Evolutionary conservation across 176 grass and related monocot species (phyloP).

Genomic region (Pontederia crassipes): DNA sequence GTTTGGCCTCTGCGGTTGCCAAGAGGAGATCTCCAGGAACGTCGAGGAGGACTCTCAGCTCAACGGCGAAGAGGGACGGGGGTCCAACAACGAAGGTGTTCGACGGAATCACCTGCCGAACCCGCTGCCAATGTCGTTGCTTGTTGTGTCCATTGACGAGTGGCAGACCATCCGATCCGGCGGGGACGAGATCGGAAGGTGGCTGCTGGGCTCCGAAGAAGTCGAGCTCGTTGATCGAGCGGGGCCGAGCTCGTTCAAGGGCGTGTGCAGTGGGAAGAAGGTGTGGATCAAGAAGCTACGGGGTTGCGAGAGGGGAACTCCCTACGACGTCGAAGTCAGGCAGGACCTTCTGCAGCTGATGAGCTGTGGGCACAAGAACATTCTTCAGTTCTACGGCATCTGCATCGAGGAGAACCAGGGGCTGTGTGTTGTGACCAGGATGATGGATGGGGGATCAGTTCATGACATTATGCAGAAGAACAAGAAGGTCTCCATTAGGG

Average conservation of each 20-base stretch:
- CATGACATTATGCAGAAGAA: constrained; percentile 64
- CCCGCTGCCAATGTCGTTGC: constrained; percentile 68
- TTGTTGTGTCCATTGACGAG: constrained; percentile 82
- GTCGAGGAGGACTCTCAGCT: constrained; percentile 78
- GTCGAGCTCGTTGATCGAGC: constrained; percentile 76
- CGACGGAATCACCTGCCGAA: constrained; percentile 43
- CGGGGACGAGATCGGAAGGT: constrained; percentile 63
- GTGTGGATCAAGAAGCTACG: constrained; percentile 92
- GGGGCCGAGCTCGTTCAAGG: constrained; percentile 60
- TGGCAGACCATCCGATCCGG: constrained; percentile 92
- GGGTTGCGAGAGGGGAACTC: constrained; percentile 84
- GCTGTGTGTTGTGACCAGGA: constrained; percentile 71
- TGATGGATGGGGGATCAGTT: constrained; percentile 90
- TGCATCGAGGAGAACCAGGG: constrained; percentile 75
- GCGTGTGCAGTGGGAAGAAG: constrained; percentile 52
- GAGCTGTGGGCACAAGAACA: constrained; percentile 94
- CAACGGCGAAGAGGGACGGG: constrained; percentile 59
- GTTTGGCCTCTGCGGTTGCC: constrained; percentile 93
- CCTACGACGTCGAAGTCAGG: constrained; percentile 79
- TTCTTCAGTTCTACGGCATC: constrained; percentile 85
- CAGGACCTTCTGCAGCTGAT: constrained; percentile 91
- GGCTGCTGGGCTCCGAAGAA: constrained; percentile 71
- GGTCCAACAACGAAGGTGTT: constrained; percentile 45
- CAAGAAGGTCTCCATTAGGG: constrained; percentile 49
- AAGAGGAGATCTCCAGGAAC: constrained; percentile 84